Percentiles rank a stretch among this genome's conserved stretches.
Evolutionary conservation across 1,284 basidiomycete genomes (phyloP).

Genomic region (Fomitopsis palustris): DNA sequence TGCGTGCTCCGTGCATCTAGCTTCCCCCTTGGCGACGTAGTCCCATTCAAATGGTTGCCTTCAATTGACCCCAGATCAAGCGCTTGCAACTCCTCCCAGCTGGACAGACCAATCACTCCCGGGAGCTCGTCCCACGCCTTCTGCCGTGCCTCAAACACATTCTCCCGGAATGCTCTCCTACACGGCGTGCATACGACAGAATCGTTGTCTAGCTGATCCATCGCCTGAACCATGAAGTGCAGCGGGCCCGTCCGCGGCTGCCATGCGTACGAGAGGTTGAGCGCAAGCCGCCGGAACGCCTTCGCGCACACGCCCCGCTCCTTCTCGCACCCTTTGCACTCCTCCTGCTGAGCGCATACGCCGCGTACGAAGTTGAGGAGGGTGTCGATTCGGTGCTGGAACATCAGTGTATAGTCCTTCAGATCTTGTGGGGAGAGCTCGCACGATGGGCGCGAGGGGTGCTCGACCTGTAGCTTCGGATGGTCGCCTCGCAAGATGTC

Average conservation of each 20-base stretch:
- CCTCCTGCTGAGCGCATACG: slow-evolving; percentile 35
- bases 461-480: slow-evolving; percentile 47
- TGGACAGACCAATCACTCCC: slow-evolving; percentile 38
- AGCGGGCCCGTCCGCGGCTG: slow-evolving; percentile 48
- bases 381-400: slow-evolving; percentile 48
- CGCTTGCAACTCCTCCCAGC: slow-evolving; percentile 42
- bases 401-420: slow-evolving; percentile 52
- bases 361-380: slow-evolving; percentile 49
- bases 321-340: slow-evolving; percentile 19
- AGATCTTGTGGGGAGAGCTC: slow-evolving; percentile 40
- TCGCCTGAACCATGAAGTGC: slow-evolving; percentile 50
- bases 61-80: slow-evolving; percentile 22
- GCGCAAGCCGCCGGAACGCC: slow-evolving; percentile 40
- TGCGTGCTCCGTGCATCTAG: neutral
- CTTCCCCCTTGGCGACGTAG: neutral
- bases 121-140: slow-evolving; percentile 49
- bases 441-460: slow-evolving; percentile 50
- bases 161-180: slow-evolving; percentile 38
- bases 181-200: slow-evolving; percentile 42
- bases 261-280: slow-evolving; percentile 48
- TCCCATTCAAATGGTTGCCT: neutral
- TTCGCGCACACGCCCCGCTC: slow-evolving; percentile 33
- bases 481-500: slow-evolving; percentile 49
- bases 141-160: slow-evolving; percentile 38
- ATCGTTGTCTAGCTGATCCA: slow-evolving; percentile 36